phyloP scores from a whole-genome alignment of 306 rosid species.

The Pyrus communis region DNA sequence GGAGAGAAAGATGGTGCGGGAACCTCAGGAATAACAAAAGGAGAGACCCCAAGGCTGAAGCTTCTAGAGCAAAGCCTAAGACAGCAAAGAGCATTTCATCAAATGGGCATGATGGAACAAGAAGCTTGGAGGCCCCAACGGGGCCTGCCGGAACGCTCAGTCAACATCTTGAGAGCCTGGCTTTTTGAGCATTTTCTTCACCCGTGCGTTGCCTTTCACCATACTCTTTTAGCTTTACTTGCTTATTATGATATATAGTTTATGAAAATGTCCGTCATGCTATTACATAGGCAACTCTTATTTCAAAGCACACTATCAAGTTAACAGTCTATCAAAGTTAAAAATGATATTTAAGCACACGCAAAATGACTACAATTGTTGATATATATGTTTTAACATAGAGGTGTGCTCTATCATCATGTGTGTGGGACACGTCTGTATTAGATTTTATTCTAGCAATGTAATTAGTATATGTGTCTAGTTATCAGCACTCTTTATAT shows the following conservation, averaged over 20 bases:
- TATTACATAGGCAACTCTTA: neutral
- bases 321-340: neutral
- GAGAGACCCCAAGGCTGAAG: slow-evolving; percentile 96
- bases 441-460: neutral
- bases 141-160: slow-evolving; percentile 97
- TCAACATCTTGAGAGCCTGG: slow-evolving; percentile 95
- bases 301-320: neutral
- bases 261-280: neutral
- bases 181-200: slow-evolving; percentile 98
- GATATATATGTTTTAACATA: too few species aligned
- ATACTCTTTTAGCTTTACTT: neutral
- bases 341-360: neutral
- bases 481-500: too few species aligned
- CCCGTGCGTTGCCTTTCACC: slow-evolving; percentile 55
- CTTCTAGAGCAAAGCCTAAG: slow-evolving; percentile 76
- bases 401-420: neutral
- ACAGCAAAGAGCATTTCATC: slow-evolving; percentile 89
- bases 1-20: slow-evolving; percentile 90
- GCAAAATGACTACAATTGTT: neutral
- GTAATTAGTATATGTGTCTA: too few species aligned
- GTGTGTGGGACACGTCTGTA: too few species aligned
- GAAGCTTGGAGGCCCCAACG: slow-evolving; percentile 99
- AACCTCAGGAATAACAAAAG: slow-evolving; percentile 69
- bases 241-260: neutral
- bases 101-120: slow-evolving; percentile 97